These are phyloP conservation scores for Ceratobasidium sp. DNA, from an alignment of 1,284 basidiomycete species.

Conservation along the genomic window DNA sequence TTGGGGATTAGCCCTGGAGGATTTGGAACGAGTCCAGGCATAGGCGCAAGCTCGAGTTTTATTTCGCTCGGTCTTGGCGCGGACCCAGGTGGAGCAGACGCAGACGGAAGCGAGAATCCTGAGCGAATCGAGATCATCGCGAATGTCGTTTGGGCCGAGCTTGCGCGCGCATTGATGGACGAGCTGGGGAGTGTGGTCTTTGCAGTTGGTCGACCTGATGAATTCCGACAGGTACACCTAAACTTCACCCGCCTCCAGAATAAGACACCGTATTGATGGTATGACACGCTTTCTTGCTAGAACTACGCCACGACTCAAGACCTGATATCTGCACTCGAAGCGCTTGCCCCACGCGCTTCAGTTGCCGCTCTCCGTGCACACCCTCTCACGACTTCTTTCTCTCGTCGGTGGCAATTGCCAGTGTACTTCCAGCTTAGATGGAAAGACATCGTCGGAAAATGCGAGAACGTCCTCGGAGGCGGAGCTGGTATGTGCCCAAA, in stretches of 20 bases:
- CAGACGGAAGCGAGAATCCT: slow-evolving; percentile 47
- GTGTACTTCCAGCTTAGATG: slow-evolving; percentile 98
- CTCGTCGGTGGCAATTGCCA: slow-evolving; percentile 92
- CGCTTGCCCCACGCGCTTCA: slow-evolving; percentile 82
- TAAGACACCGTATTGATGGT: too few relatives aligned
- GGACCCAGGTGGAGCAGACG: background rate
- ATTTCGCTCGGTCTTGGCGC: background rate
- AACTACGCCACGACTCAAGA: slow-evolving; percentile 86
- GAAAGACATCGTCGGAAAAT: slow-evolving; percentile 87
- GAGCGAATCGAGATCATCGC: slow-evolving; percentile 84
- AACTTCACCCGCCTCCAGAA: background rate
- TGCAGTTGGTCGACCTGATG: slow-evolving; percentile 89
- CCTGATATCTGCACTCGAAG: slow-evolving; percentile 89
- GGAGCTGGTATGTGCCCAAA: slow-evolving; percentile 11
- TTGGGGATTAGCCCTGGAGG: slow-evolving; percentile 34
- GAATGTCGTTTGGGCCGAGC: slow-evolving; percentile 89
- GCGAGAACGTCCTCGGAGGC: slow-evolving; percentile 75
- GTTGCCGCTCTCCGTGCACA: slow-evolving; percentile 80
- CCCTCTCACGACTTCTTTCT: slow-evolving; percentile 78
- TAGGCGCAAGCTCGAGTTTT: slow-evolving; percentile 36
- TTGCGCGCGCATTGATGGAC: slow-evolving; percentile 83
- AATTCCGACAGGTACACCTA: slow-evolving; percentile 82
- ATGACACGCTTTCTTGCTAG: slow-evolving; percentile 57
- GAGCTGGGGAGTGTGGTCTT: slow-evolving; percentile 88
- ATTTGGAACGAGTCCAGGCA: slow-evolving; percentile 24